These are phyloP conservation scores for Podospora pseudopauciseta DNA, from an alignment of 495 filamentous ascomycete species.

Conservation along the genomic window DNA sequence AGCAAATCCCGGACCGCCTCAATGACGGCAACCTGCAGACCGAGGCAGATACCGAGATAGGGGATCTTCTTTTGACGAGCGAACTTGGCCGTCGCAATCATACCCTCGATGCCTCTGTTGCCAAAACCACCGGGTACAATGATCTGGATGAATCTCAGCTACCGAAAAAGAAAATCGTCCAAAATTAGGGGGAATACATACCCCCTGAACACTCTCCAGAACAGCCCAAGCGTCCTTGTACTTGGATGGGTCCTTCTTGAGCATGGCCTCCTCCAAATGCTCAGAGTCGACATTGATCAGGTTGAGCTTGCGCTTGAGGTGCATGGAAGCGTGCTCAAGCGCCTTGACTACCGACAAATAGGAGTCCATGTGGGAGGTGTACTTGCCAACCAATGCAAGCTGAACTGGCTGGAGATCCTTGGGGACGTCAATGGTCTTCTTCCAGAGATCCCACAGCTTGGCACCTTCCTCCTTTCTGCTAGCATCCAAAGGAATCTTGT, in stretches of 20 bases:
- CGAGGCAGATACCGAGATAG: slow-evolving; percentile 89
- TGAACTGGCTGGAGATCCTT: slow-evolving; percentile 57
- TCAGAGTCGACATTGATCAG: slow-evolving; percentile 80
- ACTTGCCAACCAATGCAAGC: slow-evolving; percentile 92
- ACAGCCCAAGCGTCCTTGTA: slow-evolving; percentile 88
- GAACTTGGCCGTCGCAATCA: slow-evolving; percentile 80
- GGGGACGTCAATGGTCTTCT: slow-evolving; percentile 53
- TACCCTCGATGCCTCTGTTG: slow-evolving; percentile 74
- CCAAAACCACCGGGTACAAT: slow-evolving; percentile 84
- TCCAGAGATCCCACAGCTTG: slow-evolving; percentile 71
- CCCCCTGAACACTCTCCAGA: slow-evolving; percentile 38
- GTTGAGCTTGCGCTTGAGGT: slow-evolving; percentile 72
- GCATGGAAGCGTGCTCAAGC: slow-evolving; percentile 89
- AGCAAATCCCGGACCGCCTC: slow-evolving; percentile 77
- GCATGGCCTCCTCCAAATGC: slow-evolving; percentile 66
- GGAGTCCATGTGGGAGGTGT: slow-evolving; percentile 69
- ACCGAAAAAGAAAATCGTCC: neutral
- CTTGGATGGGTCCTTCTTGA: slow-evolving; percentile 58
- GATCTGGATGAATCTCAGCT: slow-evolving; percentile 10
- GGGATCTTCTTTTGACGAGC: slow-evolving; percentile 76
- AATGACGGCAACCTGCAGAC: slow-evolving; percentile 91
- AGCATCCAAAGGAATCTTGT: slow-evolving; percentile 46
- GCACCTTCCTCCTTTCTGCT: slow-evolving; percentile 54
- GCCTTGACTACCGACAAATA: slow-evolving; percentile 81
- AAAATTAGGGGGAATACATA: neutral